Evolutionary conservation across 768 basidiomycete species (phyloP), one percentile per base, ranked within the genome.

Genomic region (Cystobasidium ongulense): DNA sequence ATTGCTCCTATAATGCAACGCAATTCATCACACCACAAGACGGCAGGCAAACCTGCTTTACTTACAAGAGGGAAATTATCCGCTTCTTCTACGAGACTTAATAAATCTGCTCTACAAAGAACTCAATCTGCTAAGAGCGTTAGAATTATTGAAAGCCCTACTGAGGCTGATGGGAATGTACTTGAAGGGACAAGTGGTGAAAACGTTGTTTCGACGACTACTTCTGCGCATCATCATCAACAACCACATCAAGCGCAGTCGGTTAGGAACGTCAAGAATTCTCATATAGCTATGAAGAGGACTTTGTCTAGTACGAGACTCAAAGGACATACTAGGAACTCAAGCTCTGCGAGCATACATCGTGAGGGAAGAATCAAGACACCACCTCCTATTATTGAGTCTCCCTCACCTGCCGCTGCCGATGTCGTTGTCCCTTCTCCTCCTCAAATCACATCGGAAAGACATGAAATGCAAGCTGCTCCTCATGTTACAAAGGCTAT

Each of bases 111-210:
- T 41, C 35, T 65, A 41, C 63, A 36, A 41, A 5, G 63, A 33
- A 65, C 63, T 5, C 63, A 65, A 41, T 38, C 35, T 25, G 63
- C 63, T 41, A 65, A 65, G 63, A 36, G 33, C 27, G 63, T 65
- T 11, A 33, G 63, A 15, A 65, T 65, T 35, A 38, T 65, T 7
- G 63, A 65, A 25, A 65, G 63, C 29, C 63, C 63, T 7, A 65
- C 63, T 36, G 41, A 65, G 15, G 63, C 33, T 29, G 63, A 65
- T 65, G 63, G 38, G 11, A 17, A 8, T 50, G 46, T 21, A 4
- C 18, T 50, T 4, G 46, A 50, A 21, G 46, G 21, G 3, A 50
- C 7, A 21, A 50, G 46, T 21, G 46, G 21, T 11, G 46, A 21
- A 17, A n/a, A 11, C n/a, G 21, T n/a, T 11, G 18, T n/a, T 4